Base-by-base conservation (phyloP, 257 asterid species). In the Solanum dulcamara region DNA sequence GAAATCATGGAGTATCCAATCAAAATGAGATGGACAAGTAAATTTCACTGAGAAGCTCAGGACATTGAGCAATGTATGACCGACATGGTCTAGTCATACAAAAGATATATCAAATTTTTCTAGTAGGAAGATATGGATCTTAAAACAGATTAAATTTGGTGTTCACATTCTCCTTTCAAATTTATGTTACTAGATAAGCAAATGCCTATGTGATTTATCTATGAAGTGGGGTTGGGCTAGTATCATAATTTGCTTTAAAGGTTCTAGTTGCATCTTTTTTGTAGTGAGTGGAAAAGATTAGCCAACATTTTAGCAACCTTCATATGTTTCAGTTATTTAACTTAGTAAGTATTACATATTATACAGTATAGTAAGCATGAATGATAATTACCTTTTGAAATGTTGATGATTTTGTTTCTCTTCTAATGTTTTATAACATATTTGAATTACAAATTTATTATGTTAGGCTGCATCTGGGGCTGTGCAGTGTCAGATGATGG, bases 401-500 rank as follows among this genome's bases (percentile, higher is more conserved):
- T 17, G 74, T 55, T 30, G 60, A 80, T 70, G 66, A 51, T 44
- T 72, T 15, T 38, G 37, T 44, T 13, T 67, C 77, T 83, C 26
- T 46, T 75, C 82, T 46, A 42, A 48, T 48, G 42, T 18, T 79
- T 17, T 48, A 79, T 79, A 4, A 5, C 83, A 28, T 48, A 79
- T 48, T 26, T 75, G 53, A 55, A 42, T 48, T 67, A 70, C 71
- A 33, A 50, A 55, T 70, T 83, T 12, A 17, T 75, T 59, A 24
- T 87, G 53, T 79, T 87, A 96, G 99, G 98, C 95, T 86, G 97
- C 97, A 44, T 94, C 99, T 48, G 99, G 99, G 55, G 99, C 99
- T 68, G 97, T 94, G 81, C 99, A 96, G 84, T 96, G 99, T 81
- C 99, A 96, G 92, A 89, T 96, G 97, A 93, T 96, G 92, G 99